Conservation (phyloP, 306 rosid species). For the Gillenia trifoliata region DNA sequence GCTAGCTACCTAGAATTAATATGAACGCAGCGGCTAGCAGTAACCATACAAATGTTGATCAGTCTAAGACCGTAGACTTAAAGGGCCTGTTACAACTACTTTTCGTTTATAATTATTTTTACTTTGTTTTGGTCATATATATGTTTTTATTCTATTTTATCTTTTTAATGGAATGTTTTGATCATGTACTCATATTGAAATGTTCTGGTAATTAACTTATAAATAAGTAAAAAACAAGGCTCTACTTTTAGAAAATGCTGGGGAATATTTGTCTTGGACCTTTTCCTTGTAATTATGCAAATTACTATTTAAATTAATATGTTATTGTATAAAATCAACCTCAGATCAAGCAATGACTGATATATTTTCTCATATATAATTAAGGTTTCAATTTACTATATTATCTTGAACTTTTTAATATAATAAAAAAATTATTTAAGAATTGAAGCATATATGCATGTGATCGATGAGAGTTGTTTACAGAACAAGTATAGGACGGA, state of each 20-base stretch:
- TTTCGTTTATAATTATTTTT: background rate
- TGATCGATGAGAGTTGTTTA: background rate
- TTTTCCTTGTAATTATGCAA: background rate
- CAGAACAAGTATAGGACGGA: background rate
- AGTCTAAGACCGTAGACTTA: constrained; percentile 21
- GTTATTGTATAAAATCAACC: background rate
- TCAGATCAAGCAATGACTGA: background rate
- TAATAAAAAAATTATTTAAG: no score
- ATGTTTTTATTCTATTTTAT: background rate
- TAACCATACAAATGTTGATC: background rate
- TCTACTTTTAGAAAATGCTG: background rate
- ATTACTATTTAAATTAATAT: background rate
- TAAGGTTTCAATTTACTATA: no score
- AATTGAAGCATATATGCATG: background rate
- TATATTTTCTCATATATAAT: no score
- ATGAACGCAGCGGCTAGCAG: background rate
- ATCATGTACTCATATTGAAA: background rate
- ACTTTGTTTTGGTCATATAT: background rate
- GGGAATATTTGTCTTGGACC: background rate
- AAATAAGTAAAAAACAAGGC: background rate
- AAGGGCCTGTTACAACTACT: background rate
- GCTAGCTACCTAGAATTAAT: background rate
- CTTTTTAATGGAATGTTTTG: background rate
- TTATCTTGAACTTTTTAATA: no score
- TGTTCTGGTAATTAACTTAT: background rate